Evolutionary conservation across 2,329 filamentous ascomycete genomes (phyloP).

Genomic region (Fusarium haematococcum): DNA sequence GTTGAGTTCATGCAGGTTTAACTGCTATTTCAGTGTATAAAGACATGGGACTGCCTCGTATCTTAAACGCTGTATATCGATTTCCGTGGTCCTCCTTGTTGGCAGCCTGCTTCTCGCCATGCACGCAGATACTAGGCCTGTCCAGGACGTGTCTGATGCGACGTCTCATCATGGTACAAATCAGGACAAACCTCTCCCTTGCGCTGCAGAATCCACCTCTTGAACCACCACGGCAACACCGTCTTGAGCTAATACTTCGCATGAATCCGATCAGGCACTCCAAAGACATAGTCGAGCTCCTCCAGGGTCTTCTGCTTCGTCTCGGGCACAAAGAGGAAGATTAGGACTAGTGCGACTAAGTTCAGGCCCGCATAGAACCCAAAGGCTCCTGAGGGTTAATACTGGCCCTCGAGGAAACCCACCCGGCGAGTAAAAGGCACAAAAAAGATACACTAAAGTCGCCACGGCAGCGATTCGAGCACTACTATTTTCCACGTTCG

Average conservation of each 20-base stretch:
- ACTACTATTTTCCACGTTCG: constrained; percentile 43
- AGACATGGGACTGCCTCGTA: too few relatives aligned
- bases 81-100: neutral
- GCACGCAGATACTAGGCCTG: neutral
- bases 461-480: constrained; percentile 66
- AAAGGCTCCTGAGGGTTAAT: constrained; percentile 42
- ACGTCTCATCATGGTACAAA: constrained; percentile 15
- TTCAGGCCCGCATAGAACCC: constrained; percentile 62
- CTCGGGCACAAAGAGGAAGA: constrained; percentile 63
- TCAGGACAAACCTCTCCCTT: constrained; percentile 13
- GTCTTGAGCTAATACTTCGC: constrained; percentile 53
- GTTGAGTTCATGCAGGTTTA: neutral
- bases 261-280: constrained; percentile 54
- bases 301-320: constrained; percentile 64
- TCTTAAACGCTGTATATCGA: too few relatives aligned
- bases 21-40: too few relatives aligned
- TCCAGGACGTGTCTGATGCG: neutral
- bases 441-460: constrained; percentile 72
- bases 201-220: constrained; percentile 35
- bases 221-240: constrained; percentile 54
- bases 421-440: constrained; percentile 71
- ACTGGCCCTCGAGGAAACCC: neutral
- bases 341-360: constrained; percentile 57
- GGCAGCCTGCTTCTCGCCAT: neutral
- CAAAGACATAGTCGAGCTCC: constrained; percentile 63